phyloP scores from a whole-genome alignment of 139 green algal genomes.

The Chlamydomonas sp. region DNA sequence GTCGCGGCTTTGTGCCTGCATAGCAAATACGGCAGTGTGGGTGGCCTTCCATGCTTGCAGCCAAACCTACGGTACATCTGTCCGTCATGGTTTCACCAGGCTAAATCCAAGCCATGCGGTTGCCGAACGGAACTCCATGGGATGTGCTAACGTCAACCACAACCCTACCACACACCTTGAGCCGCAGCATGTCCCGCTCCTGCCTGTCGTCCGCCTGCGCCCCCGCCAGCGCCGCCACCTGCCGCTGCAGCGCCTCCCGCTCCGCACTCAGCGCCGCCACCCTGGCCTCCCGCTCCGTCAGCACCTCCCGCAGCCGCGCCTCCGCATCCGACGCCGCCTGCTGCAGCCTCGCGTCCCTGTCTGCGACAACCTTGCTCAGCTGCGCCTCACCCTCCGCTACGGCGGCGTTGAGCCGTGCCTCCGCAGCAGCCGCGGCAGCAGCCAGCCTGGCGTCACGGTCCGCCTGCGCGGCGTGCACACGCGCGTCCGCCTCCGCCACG shows the following conservation, averaged over 20 bases:
- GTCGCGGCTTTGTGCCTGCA: slow-evolving; percentile 17
- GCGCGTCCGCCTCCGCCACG: slow-evolving; percentile 2
- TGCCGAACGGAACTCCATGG: too few relatives aligned
- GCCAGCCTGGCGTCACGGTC: slow-evolving; percentile 6
- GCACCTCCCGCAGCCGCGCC: not conserved
- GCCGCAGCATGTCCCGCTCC: slow-evolving; percentile 31
- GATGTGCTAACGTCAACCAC: too few relatives aligned
- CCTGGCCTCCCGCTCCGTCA: slow-evolving; percentile 18
- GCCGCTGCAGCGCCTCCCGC: slow-evolving; percentile 25
- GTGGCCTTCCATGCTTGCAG: not conserved
- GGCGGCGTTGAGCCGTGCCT: not conserved
- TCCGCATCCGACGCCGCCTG: slow-evolving; percentile 7
- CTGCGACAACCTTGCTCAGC: not conserved
- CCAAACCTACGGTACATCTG: too few relatives aligned
- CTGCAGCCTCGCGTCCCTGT: too few relatives aligned
- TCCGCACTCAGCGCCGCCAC: slow-evolving; percentile 6
- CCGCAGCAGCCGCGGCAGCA: slow-evolving; percentile 6
- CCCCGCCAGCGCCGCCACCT: not conserved
- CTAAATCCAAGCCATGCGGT: too few relatives aligned
- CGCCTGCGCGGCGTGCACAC: not conserved
- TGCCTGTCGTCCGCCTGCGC: slow-evolving; percentile 20
- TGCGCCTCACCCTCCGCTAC: not conserved
- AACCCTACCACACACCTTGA: not conserved
- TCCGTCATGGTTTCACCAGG: too few relatives aligned
- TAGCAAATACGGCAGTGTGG: too few relatives aligned